Evolutionary conservation across 108 stramenopile genomes (phyloP), one percentile per base, ranked within the genome.

Genomic region (Aurantiochytrium sp.): DNA sequence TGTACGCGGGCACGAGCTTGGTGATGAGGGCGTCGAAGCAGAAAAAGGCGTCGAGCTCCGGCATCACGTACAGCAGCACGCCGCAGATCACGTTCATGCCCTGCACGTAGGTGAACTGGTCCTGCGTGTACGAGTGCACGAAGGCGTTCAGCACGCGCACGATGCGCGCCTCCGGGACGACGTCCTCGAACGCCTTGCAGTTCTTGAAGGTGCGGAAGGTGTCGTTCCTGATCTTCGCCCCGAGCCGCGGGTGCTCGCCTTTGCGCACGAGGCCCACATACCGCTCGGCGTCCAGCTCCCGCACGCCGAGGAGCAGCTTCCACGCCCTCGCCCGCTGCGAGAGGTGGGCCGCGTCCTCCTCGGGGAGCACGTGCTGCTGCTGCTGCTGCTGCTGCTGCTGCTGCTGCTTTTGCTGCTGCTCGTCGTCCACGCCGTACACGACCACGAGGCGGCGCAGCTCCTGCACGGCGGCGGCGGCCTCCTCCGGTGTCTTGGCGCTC

Each of bases 51-150:
- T 81, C 73, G 21, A 81, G 2, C 45, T 81, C 73, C 17, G 73
- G 73, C 73, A 81, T 81, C 24, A 81, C 73, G 24, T 81, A 81
- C 12, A 81, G 45, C 36, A 81, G 39, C 39, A 81, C 45, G 32
- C 73, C 73, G 24, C 73, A 81, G 2, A 81, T 81, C 19, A 81
- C 73, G 24, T 81, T 81, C 73, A 81, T 81, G n/a, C 73, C 73
- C 30, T 81, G 73, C 39, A 81, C 73, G 30, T 81, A 81, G 45
- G 45, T 81, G 45, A 81, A 81, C 73, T 81, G 36, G 12, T 81
- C 45, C 32, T 81, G 42, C 17, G 15, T 15, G 73, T 48, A 48
- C 73, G 73, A 41, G 32, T 81, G 73, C 32, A 81, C 73, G 24
- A 81, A 81, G 3, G 73, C 73, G 30, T 81, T 81, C 21, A 81